Base-by-base conservation (phyloP, 805 yeast genomes). In the Cyberlindnera euphorbiae region DNA sequence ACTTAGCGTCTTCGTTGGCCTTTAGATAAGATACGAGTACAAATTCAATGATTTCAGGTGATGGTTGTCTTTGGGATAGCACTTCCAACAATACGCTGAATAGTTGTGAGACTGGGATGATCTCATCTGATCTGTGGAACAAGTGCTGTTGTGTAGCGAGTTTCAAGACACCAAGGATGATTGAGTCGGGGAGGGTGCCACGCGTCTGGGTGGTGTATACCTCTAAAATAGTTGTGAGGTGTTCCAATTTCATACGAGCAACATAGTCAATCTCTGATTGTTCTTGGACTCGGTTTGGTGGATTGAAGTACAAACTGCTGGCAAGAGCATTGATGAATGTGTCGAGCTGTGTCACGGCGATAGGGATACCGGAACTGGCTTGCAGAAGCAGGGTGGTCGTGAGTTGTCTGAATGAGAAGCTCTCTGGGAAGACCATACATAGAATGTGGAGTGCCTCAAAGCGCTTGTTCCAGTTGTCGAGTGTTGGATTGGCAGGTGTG, bases 111-210 rank as follows among this genome's bases (percentile, higher is more conserved):
- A 39, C 24, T 1, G 52, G 46, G 7, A 45, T 28, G 4, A 35
- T 22, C 10, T 41, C 36, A 13, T 38, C 40, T 9, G 26, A 21
- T 28, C 21, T 35, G 6, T 4, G 2, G 22, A 31, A 52, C 9
- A 45, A 16, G 24, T 49, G 49, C 19, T 52, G 54, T 26, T 50
- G 55, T 1, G 55, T 49, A 6, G 42, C 36, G 4, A 51, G 28
- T 24, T 46, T 47, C 29, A 53, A 28, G 3, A 53, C 24, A 2
- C 34, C 32, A 17, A 53, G 18, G 5, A 42, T 18, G 1, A 46
- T 26, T 1, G 41, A 44, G 30, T 45, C 48, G 11, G 44, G 34
- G 2, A 53, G n/a, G 2, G 30, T 16, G 1, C 24, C 32, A n/a
- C 43, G 32, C 17, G 42, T n/a, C 12, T 42, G 37, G 3, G 46